Conservation (phyloP, 306 rosid genomes). For the Fragaria nilgerrensis region DNA sequence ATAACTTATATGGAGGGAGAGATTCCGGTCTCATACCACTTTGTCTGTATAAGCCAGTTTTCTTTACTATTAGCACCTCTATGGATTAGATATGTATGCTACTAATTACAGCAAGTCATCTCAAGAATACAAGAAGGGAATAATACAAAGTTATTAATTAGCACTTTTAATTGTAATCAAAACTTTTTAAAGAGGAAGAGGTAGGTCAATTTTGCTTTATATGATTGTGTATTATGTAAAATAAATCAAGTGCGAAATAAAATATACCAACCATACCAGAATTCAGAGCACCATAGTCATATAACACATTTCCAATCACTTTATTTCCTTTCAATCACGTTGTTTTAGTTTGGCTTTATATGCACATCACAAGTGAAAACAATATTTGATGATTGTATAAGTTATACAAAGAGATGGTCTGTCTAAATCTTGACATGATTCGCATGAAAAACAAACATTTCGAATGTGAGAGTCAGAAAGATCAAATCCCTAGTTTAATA, state of each 20-base stretch:
- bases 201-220: not conserved
- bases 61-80: not conserved
- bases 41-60: not conserved
- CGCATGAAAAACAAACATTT: not conserved
- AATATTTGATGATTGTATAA: not conserved
- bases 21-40: not conserved
- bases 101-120: not conserved
- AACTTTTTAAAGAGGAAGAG: not conserved
- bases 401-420: conserved; percentile 5
- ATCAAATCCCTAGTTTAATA: not conserved
- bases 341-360: not conserved
- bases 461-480: not conserved
- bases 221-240: not conserved
- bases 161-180: not conserved
- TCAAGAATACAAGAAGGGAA: not conserved
- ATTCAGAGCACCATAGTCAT: not conserved
- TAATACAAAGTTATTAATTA: not conserved
- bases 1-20: not conserved
- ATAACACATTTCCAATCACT: not conserved
- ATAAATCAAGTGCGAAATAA: not conserved
- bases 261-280: not conserved
- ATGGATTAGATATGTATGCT: no score
- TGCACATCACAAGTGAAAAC: not conserved
- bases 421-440: conserved; percentile 1
- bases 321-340: not conserved